phyloP scores from a whole-genome alignment of 148 eudicot species.

The Rhododendron molle region DNA sequence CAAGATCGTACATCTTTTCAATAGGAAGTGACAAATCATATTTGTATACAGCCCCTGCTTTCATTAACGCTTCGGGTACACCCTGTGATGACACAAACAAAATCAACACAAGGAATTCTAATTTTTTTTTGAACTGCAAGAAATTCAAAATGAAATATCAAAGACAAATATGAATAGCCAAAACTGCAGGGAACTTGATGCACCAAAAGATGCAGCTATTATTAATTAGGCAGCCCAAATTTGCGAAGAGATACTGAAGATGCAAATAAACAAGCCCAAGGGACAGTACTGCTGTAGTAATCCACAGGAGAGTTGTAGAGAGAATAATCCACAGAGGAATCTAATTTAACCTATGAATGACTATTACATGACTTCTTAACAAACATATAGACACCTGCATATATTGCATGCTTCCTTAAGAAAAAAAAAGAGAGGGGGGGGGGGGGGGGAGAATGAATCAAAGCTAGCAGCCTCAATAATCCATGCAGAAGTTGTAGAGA shows the following conservation, averaged over 20 bases:
- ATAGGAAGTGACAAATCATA: conserved; percentile 91
- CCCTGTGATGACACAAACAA: conserved; percentile 43
- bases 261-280: neutral
- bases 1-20: conserved; percentile 92
- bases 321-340: neutral
- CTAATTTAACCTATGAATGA: too few species aligned
- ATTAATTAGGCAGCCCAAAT: neutral
- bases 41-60: conserved; percentile 92
- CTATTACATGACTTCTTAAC: too few species aligned
- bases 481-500: too few species aligned
- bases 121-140: neutral
- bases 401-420: too few species aligned
- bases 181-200: neutral
- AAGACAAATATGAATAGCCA: neutral
- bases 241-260: neutral
- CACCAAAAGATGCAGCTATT: neutral
- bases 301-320: neutral
- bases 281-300: neutral
- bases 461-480: too few species aligned
- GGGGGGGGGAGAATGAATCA: too few species aligned
- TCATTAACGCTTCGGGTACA: conserved; percentile 87
- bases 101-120: neutral
- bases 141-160: neutral
- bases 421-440: too few species aligned
- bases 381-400: too few species aligned